These are phyloP conservation scores for Aaosphaeria pasadenensis DNA, from an alignment of 2,329 filamentous ascomycete species.

Conservation along the genomic window DNA sequence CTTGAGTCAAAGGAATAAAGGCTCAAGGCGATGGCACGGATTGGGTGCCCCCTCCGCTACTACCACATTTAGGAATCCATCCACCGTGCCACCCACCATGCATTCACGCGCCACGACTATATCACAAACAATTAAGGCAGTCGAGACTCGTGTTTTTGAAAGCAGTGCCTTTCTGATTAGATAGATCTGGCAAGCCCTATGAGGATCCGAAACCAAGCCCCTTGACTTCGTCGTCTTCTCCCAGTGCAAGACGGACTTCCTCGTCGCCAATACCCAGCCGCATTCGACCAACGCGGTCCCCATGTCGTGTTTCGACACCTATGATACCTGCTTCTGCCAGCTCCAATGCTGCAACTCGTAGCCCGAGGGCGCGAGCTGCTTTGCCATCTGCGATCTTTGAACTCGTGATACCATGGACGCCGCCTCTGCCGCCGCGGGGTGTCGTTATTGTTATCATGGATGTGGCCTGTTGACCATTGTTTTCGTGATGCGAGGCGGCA, in stretches of 20 bases:
- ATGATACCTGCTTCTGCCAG: conserved; percentile 85
- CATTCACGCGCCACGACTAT: too few species aligned
- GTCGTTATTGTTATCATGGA: conserved; percentile 2
- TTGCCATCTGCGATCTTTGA: conserved; percentile 23
- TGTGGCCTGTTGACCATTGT: conserved; percentile 4
- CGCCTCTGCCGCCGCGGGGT: conserved; percentile 1
- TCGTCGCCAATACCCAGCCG: conserved; percentile 84
- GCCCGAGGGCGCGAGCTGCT: conserved; percentile 48
- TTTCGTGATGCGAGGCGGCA: conserved; percentile 3
- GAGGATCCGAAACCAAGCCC: conserved; percentile 56
- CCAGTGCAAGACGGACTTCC: conserved; percentile 82
- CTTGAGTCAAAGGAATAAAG: too few species aligned
- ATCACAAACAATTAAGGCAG: too few species aligned
- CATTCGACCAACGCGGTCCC: conserved; percentile 84
- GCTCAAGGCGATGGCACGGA: too few species aligned
- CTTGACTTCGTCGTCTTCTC: conserved; percentile 83
- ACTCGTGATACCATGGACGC: background rate
- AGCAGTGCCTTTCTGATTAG: too few species aligned
- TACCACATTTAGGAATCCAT: too few species aligned
- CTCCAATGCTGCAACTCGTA: conserved; percentile 74
- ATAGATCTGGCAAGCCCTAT: background rate
- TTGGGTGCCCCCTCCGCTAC: too few species aligned
- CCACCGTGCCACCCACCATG: too few species aligned
- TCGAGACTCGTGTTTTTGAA: too few species aligned
- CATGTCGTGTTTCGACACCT: conserved; percentile 71